phyloP scores from a whole-genome alignment of 495 filamentous ascomycete genomes.

The Neurospora sp. region DNA sequence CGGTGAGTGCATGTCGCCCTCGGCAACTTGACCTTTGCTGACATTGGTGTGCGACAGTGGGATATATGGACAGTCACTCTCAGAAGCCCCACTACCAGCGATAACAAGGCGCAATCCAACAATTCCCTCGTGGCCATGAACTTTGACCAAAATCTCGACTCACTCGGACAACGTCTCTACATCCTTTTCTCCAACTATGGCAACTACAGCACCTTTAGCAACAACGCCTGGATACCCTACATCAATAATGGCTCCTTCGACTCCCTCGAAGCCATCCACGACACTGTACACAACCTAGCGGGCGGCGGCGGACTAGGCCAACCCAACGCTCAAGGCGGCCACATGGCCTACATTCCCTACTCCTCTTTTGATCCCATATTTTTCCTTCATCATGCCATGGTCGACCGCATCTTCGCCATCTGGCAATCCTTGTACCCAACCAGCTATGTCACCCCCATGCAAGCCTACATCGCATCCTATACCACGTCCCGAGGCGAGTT shows the following conservation, averaged over 20 bases:
- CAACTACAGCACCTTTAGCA: conserved; percentile 50
- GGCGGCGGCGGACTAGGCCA: conserved; percentile 23
- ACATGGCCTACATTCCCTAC: conserved; percentile 55
- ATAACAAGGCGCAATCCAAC: conserved; percentile 37
- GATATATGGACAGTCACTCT: conserved; percentile 38
- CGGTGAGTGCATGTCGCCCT: conserved; percentile 26
- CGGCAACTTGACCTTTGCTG: neutral
- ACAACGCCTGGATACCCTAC: conserved; percentile 38
- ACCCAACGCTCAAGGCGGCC: conserved; percentile 32
- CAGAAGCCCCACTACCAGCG: conserved; percentile 34
- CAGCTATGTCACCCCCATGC: conserved; percentile 41
- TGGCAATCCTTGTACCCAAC: conserved; percentile 61
- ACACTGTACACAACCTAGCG: conserved; percentile 51
- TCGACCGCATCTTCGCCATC: conserved; percentile 60
- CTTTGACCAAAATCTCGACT: conserved; percentile 36
- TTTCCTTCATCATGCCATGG: conserved; percentile 54
- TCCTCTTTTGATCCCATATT: conserved; percentile 69
- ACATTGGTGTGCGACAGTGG: conserved; percentile 10
- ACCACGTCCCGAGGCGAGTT: conserved; percentile 33
- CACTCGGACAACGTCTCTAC: conserved; percentile 44
- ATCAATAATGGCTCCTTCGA: conserved; percentile 32
- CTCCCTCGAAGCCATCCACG: conserved; percentile 55
- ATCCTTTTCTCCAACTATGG: conserved; percentile 47
- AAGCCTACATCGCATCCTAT: conserved; percentile 39
- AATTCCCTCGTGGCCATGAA: conserved; percentile 37